Percentiles rank a stretch among this genome's conserved stretches.
These are phyloP conservation scores for Trametes punicea DNA, from an alignment of 768 basidiomycete genomes.

Conservation along the genomic window DNA sequence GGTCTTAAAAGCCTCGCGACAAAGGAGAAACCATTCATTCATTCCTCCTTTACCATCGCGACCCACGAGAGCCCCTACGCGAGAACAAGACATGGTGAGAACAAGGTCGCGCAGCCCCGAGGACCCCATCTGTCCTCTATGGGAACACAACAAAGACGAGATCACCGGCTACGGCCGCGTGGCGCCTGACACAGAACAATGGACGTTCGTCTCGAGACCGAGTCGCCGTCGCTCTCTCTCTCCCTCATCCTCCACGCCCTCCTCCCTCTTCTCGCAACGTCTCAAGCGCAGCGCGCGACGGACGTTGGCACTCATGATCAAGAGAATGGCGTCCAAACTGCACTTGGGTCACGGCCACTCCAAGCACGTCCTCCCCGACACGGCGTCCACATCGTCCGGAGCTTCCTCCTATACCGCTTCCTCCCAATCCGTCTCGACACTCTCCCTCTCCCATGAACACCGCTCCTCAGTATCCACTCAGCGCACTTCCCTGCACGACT, in stretches of 20 bases:
- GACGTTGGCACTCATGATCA: constrained; percentile 27
- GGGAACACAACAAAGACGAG: constrained; percentile 12
- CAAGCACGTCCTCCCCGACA: constrained; percentile 10
- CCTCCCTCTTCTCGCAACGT: constrained; percentile 9
- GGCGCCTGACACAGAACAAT: constrained; percentile 20
- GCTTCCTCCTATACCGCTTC: constrained; percentile 19
- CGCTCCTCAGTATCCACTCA: constrained; percentile 68
- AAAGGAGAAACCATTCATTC: neutral
- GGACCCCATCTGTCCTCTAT: neutral
- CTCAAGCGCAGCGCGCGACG: constrained; percentile 12
- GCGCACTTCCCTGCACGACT: constrained; percentile 54
- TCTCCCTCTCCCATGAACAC: constrained; percentile 38
- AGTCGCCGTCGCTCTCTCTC: neutral
- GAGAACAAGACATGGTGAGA: constrained; percentile 4
- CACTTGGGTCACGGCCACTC: constrained; percentile 19
- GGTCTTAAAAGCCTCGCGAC: neutral
- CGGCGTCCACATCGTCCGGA: constrained; percentile 23
- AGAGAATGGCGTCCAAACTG: constrained; percentile 33
- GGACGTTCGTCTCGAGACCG: constrained; percentile 2
- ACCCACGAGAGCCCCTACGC: neutral
- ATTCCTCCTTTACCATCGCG: neutral
- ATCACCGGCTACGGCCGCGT: constrained; percentile 11
- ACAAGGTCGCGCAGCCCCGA: constrained; percentile 5
- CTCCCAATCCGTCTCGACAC: constrained; percentile 12
- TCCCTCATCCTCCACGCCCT: constrained; percentile 4